These are phyloP conservation scores for Neospermospora avenae DNA, from an alignment of 2,329 filamentous ascomycete species.

Conservation along the genomic window DNA sequence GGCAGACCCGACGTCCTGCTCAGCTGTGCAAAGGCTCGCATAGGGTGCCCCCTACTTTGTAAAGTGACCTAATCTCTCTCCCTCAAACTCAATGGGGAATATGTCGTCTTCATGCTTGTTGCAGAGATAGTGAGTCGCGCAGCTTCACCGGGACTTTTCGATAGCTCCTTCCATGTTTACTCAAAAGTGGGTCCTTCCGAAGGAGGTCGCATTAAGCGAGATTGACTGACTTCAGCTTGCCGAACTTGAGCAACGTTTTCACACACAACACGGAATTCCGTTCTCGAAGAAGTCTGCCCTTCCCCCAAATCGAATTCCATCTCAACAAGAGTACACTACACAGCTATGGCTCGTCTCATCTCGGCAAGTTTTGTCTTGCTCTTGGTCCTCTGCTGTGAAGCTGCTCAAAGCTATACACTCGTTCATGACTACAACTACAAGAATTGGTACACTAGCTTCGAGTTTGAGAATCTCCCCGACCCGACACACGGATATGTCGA, in stretches of 20 bases:
- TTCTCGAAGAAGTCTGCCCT: not conserved
- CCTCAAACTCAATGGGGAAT: too few species aligned
- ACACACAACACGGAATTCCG: not conserved
- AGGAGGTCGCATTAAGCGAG: not conserved
- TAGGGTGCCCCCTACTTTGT: too few species aligned
- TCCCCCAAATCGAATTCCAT: not conserved
- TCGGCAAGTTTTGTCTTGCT: not conserved
- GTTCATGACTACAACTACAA: slow-evolving; percentile 22
- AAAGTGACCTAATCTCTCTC: too few species aligned
- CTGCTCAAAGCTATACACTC: slow-evolving; percentile 11
- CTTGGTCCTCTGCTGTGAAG: not conserved
- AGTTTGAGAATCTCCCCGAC: slow-evolving; percentile 16
- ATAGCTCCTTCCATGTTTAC: not conserved
- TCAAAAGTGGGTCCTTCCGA: not conserved
- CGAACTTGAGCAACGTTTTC: too few species aligned
- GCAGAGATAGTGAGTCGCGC: too few species aligned
- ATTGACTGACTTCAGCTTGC: not conserved
- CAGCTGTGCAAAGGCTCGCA: too few species aligned
- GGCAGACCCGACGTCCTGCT: too few species aligned
- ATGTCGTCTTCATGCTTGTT: too few species aligned
- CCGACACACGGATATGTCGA: slow-evolving; percentile 34
- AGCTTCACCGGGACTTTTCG: too few species aligned
- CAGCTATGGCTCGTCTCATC: not conserved
- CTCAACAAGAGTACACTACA: not conserved
- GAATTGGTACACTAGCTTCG: slow-evolving; percentile 27